These are phyloP conservation scores for Thalassiosira delicatula DNA, from an alignment of 352 stramenopile genomes.

Conservation along the genomic window DNA sequence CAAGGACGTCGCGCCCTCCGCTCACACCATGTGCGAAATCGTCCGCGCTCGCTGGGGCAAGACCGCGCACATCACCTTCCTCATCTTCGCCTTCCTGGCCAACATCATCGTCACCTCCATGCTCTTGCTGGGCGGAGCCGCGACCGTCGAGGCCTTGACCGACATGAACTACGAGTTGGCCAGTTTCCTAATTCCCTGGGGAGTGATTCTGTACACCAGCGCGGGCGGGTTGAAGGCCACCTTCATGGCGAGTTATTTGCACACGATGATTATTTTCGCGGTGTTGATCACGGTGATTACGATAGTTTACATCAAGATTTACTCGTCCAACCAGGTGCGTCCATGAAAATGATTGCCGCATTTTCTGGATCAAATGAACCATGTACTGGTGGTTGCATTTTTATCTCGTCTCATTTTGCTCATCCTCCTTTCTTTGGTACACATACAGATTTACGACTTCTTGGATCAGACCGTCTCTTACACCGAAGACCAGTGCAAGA, in stretches of 20 bases:
- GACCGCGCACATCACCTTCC: constrained; percentile 85
- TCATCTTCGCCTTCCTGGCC: constrained; percentile 84
- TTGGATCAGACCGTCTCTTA: constrained; percentile 75
- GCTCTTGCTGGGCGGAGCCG: constrained; percentile 86
- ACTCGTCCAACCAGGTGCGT: too few species aligned
- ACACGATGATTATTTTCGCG: constrained; percentile 86
- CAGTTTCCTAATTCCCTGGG: constrained; percentile 87
- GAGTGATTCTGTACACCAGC: constrained; percentile 87
- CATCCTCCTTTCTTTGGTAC: too few species aligned
- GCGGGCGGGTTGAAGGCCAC: constrained; percentile 85
- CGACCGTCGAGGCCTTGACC: constrained; percentile 86
- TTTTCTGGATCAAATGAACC: too few species aligned
- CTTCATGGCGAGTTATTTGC: constrained; percentile 86
- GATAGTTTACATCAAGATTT: constrained; percentile 86
- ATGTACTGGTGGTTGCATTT: too few species aligned
- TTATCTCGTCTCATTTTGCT: too few species aligned
- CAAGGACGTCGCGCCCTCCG: constrained; percentile 85
- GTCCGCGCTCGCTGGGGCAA: constrained; percentile 85
- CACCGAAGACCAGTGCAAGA: constrained; percentile 71
- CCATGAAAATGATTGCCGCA: too few species aligned
- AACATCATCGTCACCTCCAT: constrained; percentile 88
- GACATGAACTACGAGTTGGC: constrained; percentile 84
- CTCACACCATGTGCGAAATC: constrained; percentile 87
- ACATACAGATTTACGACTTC: constrained; percentile 85
- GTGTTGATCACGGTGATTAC: constrained; percentile 86